Evolutionary conservation across 768 basidiomycete species (phyloP).

Genomic region (Amanita phalloides): DNA sequence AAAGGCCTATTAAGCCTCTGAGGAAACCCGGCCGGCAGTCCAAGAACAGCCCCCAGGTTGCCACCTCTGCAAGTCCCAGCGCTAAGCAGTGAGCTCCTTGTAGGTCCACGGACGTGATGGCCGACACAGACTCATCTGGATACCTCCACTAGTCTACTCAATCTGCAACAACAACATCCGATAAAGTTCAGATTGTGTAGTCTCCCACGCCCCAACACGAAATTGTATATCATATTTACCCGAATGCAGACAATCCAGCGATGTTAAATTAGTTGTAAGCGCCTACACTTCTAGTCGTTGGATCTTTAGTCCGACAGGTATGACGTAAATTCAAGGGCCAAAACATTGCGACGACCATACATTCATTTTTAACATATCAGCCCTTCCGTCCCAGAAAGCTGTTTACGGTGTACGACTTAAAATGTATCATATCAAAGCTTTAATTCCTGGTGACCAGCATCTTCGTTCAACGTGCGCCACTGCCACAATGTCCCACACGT

Average conservation of each 20-base stretch:
- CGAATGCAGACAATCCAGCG: not conserved
- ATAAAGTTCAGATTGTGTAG: not conserved
- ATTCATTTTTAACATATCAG: not conserved
- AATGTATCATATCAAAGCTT: not conserved
- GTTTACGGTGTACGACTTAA: not conserved
- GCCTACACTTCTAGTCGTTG: not conserved
- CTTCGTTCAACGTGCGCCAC: not conserved
- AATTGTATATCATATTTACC: not conserved
- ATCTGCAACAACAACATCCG: not conserved
- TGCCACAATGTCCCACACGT: not conserved
- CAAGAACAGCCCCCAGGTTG: not conserved
- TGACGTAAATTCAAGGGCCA: not conserved
- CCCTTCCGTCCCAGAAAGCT: not conserved
- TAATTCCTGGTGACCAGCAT: not conserved
- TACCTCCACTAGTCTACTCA: too few relatives aligned
- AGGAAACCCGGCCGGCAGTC: not conserved
- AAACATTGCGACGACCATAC: not conserved
- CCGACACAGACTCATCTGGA: too few relatives aligned
- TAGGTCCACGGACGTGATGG: not conserved
- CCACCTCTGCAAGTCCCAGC: not conserved
- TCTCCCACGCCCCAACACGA: not conserved
- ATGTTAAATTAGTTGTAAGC: not conserved
- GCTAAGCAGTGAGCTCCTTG: not conserved
- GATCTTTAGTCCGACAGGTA: not conserved
- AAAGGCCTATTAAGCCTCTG: slow-evolving; percentile 1